Base-by-base conservation (phyloP, 345 rosid genomes). In the Brassica rapa region DNA sequence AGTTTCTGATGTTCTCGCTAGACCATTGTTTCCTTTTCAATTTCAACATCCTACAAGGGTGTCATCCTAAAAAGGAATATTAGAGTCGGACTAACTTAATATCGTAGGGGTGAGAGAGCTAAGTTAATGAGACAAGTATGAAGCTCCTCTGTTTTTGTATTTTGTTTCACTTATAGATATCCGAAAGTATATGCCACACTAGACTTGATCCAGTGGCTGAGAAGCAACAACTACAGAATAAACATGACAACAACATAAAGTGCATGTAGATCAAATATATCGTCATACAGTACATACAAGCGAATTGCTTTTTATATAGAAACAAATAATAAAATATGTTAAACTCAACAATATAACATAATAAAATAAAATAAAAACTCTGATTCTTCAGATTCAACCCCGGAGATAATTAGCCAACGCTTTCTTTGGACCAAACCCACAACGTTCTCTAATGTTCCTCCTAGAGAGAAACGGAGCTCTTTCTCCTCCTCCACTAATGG, bases 381-480 rank as follows among this genome's bases (percentile, higher is more conserved):
- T 8, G n/a, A 12, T 23, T 19, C 53, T 29, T 41, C 7, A 0
- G 59, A 30, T 30, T 80, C 72, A 80, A 10, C 79, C 93, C 12
- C 93, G 86, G 39, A 95, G 96, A 83, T 95, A 95, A 65, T 86
- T 88, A 14, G 88, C 84, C 85, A 95, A 82, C 6, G 83, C 97
- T 71, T 89, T 93, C 84, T 75, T 93, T 74, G 94, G 96, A 73
- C 99, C 96, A 39, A 93, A 87, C 30, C 98, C 97, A 23, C 94
- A 94, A 2, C 98, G 94, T 83, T 73, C 86, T 14, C 71, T 85
- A 71, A 87, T 86, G 77, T 86, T 85, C 79, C 73, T 84, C 77
- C 23, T 76, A 30, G 83, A 82, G 67, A 87, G 90, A 79, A 92
- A 87, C 35, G 98, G 90, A 68, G 94, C 89, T 82, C 89, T 88